Conservation (phyloP, 108 stramenopile species). For the Cafeteria roenbergensis region DNA sequence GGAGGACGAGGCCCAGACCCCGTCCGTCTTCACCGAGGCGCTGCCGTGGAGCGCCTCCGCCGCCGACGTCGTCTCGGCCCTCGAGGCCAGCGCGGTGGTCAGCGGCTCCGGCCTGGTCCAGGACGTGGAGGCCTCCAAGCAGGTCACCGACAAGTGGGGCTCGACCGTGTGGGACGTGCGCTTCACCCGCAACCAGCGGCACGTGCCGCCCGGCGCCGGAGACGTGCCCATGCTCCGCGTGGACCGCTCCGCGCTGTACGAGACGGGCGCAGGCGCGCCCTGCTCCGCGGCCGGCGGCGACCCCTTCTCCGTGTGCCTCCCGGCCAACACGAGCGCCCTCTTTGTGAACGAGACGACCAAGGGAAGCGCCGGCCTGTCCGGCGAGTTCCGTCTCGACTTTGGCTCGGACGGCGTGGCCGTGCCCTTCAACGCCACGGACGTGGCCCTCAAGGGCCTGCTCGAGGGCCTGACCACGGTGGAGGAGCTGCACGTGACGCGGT, state of each 20-base stretch:
- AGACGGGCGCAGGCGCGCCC: conserved; percentile 7
- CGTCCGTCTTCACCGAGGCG: too few species aligned
- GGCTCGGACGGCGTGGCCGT: conserved; percentile 20
- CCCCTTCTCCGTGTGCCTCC: neutral
- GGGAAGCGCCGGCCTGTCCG: conserved; percentile 51
- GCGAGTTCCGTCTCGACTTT: conserved; percentile 51
- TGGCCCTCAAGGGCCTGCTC: conserved; percentile 45
- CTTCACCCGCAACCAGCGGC: conserved; percentile 47
- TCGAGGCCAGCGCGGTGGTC: too few species aligned
- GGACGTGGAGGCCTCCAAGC: neutral
- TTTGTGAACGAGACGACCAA: conserved; percentile 40
- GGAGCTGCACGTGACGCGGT: conserved; percentile 43
- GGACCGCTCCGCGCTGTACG: conserved; percentile 22
- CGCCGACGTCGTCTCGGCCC: too few species aligned
- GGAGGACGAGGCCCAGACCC: neutral
- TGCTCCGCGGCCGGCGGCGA: too few species aligned
- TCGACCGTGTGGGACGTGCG: conserved; percentile 51
- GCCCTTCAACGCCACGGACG: conserved; percentile 45
- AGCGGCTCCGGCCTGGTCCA: too few species aligned
- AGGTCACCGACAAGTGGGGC: conserved; percentile 49
- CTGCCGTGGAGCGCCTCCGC: too few species aligned
- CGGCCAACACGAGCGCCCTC: conserved; percentile 26
- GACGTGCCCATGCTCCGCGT: conserved; percentile 41
- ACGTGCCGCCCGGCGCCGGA: conserved; percentile 58
- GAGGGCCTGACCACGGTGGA: conserved; percentile 58